phyloP scores from a whole-genome alignment of 208 protist species.

The Acanthamoeba quina region DNA sequence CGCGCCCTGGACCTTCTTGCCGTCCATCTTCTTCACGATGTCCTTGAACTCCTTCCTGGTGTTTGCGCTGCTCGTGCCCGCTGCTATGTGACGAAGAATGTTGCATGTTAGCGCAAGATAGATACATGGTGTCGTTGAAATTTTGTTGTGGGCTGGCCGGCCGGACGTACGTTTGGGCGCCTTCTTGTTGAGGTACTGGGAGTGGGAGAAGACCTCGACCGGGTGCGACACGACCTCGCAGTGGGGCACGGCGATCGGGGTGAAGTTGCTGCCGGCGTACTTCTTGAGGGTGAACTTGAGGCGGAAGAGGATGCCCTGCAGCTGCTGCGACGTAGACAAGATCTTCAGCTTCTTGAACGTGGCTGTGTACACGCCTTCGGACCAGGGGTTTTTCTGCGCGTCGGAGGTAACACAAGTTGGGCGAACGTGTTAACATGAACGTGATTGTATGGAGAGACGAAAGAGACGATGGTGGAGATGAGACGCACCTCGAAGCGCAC shows the following conservation, averaged over 20 bases:
- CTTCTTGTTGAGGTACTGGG: conserved; percentile 80
- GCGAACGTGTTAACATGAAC: no score
- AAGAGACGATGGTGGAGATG: no score
- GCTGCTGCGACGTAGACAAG: conserved; percentile 81
- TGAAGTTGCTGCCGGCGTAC: background rate
- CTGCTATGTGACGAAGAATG: background rate
- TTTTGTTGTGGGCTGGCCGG: no score
- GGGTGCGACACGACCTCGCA: conserved; percentile 79
- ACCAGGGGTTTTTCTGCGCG: conserved; percentile 14
- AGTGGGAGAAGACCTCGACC: conserved; percentile 86
- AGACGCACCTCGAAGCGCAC: background rate
- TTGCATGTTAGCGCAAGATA: background rate
- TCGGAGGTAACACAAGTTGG: no score
- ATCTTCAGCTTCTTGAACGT: conserved; percentile 87
- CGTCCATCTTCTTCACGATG: conserved; percentile 32
- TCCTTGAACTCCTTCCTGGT: conserved; percentile 17
- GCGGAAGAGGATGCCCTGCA: conserved; percentile 63
- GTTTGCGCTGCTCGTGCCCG: background rate
- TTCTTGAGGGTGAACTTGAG: conserved; percentile 23
- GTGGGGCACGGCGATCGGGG: conserved; percentile 59
- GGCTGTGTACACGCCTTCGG: conserved; percentile 71
- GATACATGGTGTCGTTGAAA: no score
- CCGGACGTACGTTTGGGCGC: conserved; percentile 13
- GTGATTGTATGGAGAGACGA: no score
- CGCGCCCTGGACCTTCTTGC: conserved; percentile 16